Evolutionary conservation across 768 basidiomycete species (phyloP), one percentile per base, ranked within the genome.

Genomic region (Tulasnella sp.): DNA sequence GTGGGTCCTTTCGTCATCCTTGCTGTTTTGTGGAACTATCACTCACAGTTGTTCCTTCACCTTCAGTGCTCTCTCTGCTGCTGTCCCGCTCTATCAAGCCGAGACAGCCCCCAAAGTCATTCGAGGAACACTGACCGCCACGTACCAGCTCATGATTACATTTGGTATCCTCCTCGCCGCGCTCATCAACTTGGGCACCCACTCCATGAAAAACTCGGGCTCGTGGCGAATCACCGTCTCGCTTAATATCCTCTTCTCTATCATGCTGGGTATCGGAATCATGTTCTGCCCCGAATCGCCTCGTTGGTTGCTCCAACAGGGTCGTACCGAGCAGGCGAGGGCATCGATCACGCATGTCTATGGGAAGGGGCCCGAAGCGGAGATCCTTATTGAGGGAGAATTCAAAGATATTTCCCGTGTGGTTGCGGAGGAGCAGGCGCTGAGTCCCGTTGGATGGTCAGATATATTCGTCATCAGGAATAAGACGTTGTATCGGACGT

Each of bases 51-150:
- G n/a, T 45, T n/a, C 43, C 21, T 51, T 34, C 21, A 42, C 24
- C 43, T 48, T 54, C 29, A 13, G 34, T 8, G 30, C 32, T 51
- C 42, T 52, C 51, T 49, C 19, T 62, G 61, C 50, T 30, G 13
- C 47, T 51, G 51, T 41, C 38, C 53, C 60, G 30, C 51, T 79
- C 76, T 86, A 83, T 68, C 81, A 84, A 76, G 82, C 83, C 8
- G 85, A 86, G 69, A 82, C 81, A 0, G 84, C 84, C 0, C 86
- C 86, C 11, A 75, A 81, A 10, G 79, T 85, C 63, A 81, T 88
- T 58, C 78, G 86, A 55, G 85, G 86, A 3, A 79, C 83, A 1
- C 70, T 84, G 29, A 85, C 83, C 15, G 79, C 79, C 2, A 79
- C 79, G 3, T 80, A 78, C 64, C 80, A 82, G 65, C 34, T 71